Evolutionary conservation across 2,329 filamentous ascomycete species (phyloP).

Genomic region (Aspergillus nomiae): DNA sequence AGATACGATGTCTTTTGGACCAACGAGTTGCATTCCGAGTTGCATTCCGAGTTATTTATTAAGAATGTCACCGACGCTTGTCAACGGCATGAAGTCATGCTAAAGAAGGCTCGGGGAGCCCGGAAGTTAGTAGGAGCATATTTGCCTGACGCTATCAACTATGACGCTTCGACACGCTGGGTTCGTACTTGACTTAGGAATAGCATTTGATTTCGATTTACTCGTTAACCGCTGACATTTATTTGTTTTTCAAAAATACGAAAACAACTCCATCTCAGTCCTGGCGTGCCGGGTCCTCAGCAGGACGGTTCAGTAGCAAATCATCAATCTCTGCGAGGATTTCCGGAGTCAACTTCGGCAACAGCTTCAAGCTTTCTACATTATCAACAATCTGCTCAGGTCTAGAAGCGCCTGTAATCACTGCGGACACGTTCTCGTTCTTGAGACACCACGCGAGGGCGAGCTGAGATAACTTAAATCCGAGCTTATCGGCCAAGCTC

Average conservation of each 20-base stretch:
- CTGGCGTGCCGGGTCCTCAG: conserved; percentile 23
- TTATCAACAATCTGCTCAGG: conserved; percentile 50
- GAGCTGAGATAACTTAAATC: conserved; percentile 56
- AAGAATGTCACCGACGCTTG: background rate
- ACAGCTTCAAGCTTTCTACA: conserved; percentile 47
- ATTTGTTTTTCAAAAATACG: no score
- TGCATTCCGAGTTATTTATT: background rate
- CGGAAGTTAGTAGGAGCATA: background rate
- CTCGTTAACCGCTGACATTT: no score
- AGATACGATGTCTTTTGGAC: background rate
- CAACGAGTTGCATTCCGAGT: background rate
- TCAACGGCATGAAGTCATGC: background rate
- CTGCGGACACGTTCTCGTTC: conserved; percentile 57
- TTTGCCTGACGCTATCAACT: background rate
- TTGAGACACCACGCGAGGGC: conserved; percentile 62
- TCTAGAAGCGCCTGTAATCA: conserved; percentile 47
- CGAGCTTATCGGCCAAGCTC: conserved; percentile 42
- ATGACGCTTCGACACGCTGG: background rate
- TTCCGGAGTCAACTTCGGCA: conserved; percentile 46
- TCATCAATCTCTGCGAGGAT: conserved; percentile 51
- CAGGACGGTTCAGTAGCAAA: conserved; percentile 34
- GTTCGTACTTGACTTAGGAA: no score
- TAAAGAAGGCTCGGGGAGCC: background rate
- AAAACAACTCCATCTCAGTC: background rate
- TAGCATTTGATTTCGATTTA: no score